These are phyloP conservation scores for Phaeoacremonium minimum DNA, from an alignment of 2,329 filamentous ascomycete species.

Conservation along the genomic window DNA sequence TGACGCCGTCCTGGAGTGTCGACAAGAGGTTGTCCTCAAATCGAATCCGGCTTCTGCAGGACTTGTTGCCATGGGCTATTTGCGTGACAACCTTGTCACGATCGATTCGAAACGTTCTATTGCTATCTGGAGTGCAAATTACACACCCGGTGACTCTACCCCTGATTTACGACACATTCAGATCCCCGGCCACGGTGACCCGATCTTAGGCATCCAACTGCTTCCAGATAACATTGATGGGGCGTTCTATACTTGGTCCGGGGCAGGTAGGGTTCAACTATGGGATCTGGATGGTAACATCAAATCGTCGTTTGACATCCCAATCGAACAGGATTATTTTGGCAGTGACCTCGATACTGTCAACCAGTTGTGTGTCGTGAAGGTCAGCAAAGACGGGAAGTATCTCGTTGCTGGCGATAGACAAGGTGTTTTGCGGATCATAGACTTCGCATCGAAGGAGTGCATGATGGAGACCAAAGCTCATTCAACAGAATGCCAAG, in stretches of 20 bases:
- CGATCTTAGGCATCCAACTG: constrained; percentile 69
- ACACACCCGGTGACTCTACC: constrained; percentile 33
- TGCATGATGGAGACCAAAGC: constrained; percentile 73
- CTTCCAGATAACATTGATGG: constrained; percentile 62
- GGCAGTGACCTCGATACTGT: constrained; percentile 44
- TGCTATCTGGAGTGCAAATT: constrained; percentile 54
- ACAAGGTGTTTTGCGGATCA: constrained; percentile 72
- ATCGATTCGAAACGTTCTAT: constrained; percentile 75
- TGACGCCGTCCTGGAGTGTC: constrained; percentile 39
- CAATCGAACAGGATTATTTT: constrained; percentile 58
- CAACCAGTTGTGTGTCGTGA: constrained; percentile 58
- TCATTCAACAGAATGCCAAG: constrained; percentile 80
- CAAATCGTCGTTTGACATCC: constrained; percentile 59
- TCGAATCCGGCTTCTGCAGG: constrained; percentile 33
- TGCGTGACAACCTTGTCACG: constrained; percentile 64
- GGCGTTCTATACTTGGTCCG: constrained; percentile 86
- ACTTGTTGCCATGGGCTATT: constrained; percentile 65
- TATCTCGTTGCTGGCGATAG: constrained; percentile 81
- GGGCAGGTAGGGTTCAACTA: constrained; percentile 72
- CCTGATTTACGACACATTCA: constrained; percentile 41
- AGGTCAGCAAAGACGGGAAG: constrained; percentile 55
- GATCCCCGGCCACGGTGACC: constrained; percentile 59
- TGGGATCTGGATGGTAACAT: constrained; percentile 75
- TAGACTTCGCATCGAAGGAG: constrained; percentile 57
- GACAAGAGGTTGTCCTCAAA: constrained; percentile 31